Conservation (phyloP, 2,329 filamentous ascomycete genomes). For the Clarireedia monteithiana region DNA sequence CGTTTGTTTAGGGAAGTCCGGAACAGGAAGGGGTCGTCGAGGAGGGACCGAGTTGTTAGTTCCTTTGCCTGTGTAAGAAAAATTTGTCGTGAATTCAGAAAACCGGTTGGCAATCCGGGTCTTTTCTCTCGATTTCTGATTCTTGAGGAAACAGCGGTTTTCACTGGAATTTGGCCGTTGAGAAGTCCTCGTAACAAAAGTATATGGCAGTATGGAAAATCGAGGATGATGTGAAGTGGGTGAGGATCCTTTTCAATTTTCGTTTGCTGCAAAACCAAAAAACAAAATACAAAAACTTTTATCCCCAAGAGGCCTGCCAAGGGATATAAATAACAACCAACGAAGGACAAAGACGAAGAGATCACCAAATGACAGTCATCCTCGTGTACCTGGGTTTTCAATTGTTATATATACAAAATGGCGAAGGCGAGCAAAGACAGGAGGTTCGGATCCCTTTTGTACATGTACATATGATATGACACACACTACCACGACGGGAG, state of each 20-base stretch:
- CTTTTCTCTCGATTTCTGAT: background rate
- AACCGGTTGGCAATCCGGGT: background rate
- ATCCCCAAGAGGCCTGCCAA: slow-evolving; percentile 3
- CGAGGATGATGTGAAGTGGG: no score
- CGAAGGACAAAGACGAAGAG: slow-evolving; percentile 19
- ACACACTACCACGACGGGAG: slow-evolving; percentile 5
- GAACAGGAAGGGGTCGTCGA: background rate
- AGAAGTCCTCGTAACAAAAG: slow-evolving; percentile 11
- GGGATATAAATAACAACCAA: slow-evolving; percentile 12
- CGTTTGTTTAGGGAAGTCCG: background rate
- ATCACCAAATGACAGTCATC: slow-evolving; percentile 22
- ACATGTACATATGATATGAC: slow-evolving; percentile 11
- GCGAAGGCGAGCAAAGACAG: background rate
- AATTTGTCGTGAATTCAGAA: background rate
- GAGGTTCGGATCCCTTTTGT: slow-evolving; percentile 14
- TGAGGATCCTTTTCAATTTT: background rate
- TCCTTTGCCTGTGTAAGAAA: background rate
- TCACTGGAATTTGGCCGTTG: slow-evolving; percentile 28
- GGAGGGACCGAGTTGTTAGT: background rate
- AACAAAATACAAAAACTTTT: slow-evolving; percentile 1
- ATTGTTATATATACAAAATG: slow-evolving; percentile 21
- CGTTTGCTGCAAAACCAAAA: slow-evolving; percentile 5
- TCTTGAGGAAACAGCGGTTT: background rate
- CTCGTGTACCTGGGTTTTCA: slow-evolving; percentile 15
- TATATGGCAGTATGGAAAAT: background rate